Evolutionary conservation across 495 filamentous ascomycete genomes (phyloP), one percentile per base, ranked within the genome.

Genomic region (Xylaria palmicola): DNA sequence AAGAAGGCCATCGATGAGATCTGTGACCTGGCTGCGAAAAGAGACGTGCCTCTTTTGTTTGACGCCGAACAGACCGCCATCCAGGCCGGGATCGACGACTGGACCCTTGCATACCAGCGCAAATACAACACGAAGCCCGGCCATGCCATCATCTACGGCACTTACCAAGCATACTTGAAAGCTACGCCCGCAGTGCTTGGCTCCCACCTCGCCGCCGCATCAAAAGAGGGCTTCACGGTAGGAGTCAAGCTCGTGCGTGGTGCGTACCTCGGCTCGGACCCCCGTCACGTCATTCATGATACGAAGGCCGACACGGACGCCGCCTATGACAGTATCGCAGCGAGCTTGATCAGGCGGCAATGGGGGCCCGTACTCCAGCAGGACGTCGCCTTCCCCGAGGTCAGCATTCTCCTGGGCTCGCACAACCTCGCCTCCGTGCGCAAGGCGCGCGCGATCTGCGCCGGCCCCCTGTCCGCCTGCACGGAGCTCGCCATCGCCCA

Each of bases 231-330:
- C 2, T 96, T 90, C 68, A 90, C 87, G 0, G 78, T 96, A 0
- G 93, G 94, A 22, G 85, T 94, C 27, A 98, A 98, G 77, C 82
- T 98, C 1, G 93, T 98, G 8, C 84, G 93, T 32, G 93, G 93
- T 37, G 93, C 93, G 8, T 98, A 98, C 72, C 76, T 98, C 32
- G 85, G 85, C 50, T 84, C 83, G 7, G 93, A 97, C 71, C 89
- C 91, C 0, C 79, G 90, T 8, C 77, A 91, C 19, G 74, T 92
- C 57, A 90, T 97, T 67, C 88, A 90, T 75, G 85, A 86, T 30
- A 87, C 84, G 60, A 95, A 95, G 76, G 88, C 86, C 45, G 86
- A 90, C n/a, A 98, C 93, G 2, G 78, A 82, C 53, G 60, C 58
- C 19, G 66, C 69, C 6, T 82, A 79, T 62, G 69, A 81, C 53